A percentile compares a stretch with the other conserved stretches of the same genome.
Conservation (phyloP, 139 green algal genomes). For the Raphidocelis subcapitata region DNA sequence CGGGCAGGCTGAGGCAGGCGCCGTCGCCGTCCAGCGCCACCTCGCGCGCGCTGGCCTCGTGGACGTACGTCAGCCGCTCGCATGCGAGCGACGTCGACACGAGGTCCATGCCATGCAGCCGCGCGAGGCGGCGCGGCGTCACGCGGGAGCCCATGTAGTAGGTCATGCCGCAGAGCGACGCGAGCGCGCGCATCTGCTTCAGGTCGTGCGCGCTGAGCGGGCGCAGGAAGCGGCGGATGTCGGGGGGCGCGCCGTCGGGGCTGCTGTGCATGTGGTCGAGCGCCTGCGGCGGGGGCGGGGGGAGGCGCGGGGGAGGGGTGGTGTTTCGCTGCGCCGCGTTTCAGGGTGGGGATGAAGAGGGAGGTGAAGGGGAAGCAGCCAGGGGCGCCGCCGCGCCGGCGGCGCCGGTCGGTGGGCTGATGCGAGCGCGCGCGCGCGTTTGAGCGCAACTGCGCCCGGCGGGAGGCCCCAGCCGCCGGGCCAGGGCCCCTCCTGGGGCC, state of each 20-base stretch:
- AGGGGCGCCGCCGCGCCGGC: no score
- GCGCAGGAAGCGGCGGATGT: conserved; percentile 56
- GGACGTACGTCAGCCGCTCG: conserved; percentile 37
- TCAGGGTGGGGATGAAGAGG: no score
- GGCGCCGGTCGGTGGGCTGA: no score
- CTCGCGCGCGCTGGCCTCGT: conserved; percentile 35
- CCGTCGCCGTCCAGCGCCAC: conserved; percentile 59
- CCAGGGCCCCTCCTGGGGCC: no score
- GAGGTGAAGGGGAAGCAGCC: no score
- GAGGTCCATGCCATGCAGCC: conserved; percentile 58
- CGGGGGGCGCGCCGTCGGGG: conserved; percentile 19
- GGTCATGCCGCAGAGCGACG: conserved; percentile 48
- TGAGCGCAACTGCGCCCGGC: no score
- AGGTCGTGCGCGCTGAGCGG: conserved; percentile 20
- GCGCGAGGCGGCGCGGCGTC: conserved; percentile 7
- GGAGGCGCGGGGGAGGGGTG: no score
- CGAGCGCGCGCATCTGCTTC: conserved; percentile 22
- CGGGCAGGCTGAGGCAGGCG: conserved; percentile 20
- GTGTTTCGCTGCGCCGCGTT: no score
- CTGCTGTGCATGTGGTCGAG: conserved; percentile 1
- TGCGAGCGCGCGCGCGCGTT: no score
- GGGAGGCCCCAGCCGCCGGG: no score
- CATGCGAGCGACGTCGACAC: conserved; percentile 69
- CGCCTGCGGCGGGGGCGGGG: neutral
- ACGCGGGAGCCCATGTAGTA: conserved; percentile 52